These are phyloP conservation scores for Aspergillus quadrilineatus DNA, from an alignment of 2,329 filamentous ascomycete species.

Conservation along the genomic window DNA sequence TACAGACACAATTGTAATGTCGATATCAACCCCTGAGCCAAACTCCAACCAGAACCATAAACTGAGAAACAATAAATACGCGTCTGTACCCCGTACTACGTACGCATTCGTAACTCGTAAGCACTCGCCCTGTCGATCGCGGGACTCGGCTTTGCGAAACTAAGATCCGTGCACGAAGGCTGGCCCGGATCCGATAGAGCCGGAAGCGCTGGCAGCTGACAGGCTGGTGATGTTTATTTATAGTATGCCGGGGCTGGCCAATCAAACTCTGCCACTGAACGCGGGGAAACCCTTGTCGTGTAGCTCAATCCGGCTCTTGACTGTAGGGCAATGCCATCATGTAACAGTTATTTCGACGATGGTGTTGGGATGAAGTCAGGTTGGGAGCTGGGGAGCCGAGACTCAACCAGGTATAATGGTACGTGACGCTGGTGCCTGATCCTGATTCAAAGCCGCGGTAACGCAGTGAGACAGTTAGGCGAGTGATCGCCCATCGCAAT, in stretches of 20 bases:
- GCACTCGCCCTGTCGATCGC: too few relatives aligned
- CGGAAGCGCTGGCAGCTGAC: not conserved
- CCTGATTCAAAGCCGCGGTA: not conserved
- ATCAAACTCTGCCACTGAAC: not conserved
- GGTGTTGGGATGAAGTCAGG: too few relatives aligned
- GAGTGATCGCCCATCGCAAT: conserved; percentile 3
- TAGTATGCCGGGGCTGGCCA: not conserved
- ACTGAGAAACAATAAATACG: too few relatives aligned
- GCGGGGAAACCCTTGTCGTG: not conserved
- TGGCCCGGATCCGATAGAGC: not conserved
- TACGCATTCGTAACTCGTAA: too few relatives aligned
- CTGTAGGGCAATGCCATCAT: too few relatives aligned
- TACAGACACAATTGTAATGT: too few relatives aligned
- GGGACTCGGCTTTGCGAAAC: not conserved
- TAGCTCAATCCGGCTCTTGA: too few relatives aligned
- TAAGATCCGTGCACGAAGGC: not conserved
- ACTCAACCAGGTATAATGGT: not conserved
- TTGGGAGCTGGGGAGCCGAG: too few relatives aligned
- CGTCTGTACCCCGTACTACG: too few relatives aligned
- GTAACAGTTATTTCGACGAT: too few relatives aligned
- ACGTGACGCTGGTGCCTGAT: not conserved
- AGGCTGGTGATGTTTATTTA: not conserved
- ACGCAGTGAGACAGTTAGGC: conserved; percentile 1
- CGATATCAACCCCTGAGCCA: too few relatives aligned
- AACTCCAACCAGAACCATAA: too few relatives aligned